A percentile compares a stretch with the other conserved stretches of the same genome.
phyloP scores from a whole-genome alignment of 2,329 filamentous ascomycete genomes.

The Microsporum ferrugineum region DNA sequence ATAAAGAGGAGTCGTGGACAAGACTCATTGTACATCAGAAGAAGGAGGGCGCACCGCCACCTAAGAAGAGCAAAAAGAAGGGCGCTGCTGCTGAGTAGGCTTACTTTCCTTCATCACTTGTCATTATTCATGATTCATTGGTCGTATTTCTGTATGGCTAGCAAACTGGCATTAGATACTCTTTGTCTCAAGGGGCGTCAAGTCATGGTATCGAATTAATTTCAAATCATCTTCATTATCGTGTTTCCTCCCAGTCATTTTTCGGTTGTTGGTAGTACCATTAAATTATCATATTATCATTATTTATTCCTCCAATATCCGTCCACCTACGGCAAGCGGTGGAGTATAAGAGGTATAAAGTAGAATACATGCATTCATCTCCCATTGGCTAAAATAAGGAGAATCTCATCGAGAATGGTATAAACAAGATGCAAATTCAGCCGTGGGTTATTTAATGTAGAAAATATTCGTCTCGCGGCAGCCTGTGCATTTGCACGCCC shows the following conservation, averaged over 20 bases:
- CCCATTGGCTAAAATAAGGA: constrained; percentile 50
- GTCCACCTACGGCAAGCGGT: too few relatives aligned
- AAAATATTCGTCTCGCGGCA: constrained; percentile 78
- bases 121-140: not conserved
- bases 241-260: not conserved
- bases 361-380: not conserved
- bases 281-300: not conserved
- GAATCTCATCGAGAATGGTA: constrained; percentile 59
- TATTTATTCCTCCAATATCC: too few relatives aligned
- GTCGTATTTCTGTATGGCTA: not conserved
- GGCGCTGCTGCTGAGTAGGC: not conserved
- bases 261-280: not conserved
- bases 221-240: not conserved
- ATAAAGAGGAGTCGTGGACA: constrained; percentile 84
- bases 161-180: constrained; percentile 3
- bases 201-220: not conserved
- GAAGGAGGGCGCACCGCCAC: constrained; percentile 50
- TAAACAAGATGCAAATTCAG: constrained; percentile 67
- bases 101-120: not conserved
- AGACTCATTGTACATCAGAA: constrained; percentile 76
- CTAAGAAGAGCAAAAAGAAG: constrained; percentile 54
- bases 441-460: constrained; percentile 78
- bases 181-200: not conserved
- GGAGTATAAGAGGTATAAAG: not conserved
- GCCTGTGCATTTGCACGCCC: constrained; percentile 83